Conservation (phyloP, 306 rosid genomes). For the Hippophae gyantsensis region DNA sequence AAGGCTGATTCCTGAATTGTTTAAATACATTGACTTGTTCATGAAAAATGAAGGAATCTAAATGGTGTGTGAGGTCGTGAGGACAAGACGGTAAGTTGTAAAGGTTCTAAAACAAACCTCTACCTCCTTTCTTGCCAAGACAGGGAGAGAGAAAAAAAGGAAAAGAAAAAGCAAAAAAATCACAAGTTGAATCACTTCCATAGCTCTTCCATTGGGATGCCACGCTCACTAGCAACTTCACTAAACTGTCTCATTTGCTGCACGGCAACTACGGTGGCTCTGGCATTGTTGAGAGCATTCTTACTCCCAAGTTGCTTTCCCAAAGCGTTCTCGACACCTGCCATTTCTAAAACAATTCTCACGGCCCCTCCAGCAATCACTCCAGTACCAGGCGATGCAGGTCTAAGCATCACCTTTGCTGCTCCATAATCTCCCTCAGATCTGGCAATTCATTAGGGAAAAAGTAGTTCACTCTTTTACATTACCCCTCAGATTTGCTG, state of each 20-base stretch:
- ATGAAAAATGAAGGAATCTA: too few relatives aligned
- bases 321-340: constrained; percentile 91
- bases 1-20: too few relatives aligned
- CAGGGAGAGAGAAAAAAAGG: too few relatives aligned
- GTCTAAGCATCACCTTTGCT: constrained; percentile 97
- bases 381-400: constrained; percentile 96
- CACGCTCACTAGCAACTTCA: constrained; percentile 76
- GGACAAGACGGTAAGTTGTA: too few relatives aligned
- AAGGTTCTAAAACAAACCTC: too few relatives aligned
- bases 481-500: too few relatives aligned
- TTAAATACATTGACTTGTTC: too few relatives aligned
- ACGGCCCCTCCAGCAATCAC: constrained; percentile 98
- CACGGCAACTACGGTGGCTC: constrained; percentile 70
- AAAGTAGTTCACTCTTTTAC: too few relatives aligned
- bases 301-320: constrained; percentile 92
- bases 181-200: constrained; percentile 49
- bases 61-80: too few relatives aligned
- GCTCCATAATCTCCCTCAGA: constrained; percentile 90
- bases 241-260: constrained; percentile 71
- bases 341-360: constrained; percentile 94
- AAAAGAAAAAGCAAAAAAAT: not conserved
- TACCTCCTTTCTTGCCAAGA: too few relatives aligned
- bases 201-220: constrained; percentile 95
- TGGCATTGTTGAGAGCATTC: constrained; percentile 93
- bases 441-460: constrained; percentile 31